Percentiles rank a stretch among this genome's conserved stretches.
These are phyloP conservation scores for Conticribra weissflogii DNA, from an alignment of 108 stramenopile genomes.

Conservation along the genomic window DNA sequence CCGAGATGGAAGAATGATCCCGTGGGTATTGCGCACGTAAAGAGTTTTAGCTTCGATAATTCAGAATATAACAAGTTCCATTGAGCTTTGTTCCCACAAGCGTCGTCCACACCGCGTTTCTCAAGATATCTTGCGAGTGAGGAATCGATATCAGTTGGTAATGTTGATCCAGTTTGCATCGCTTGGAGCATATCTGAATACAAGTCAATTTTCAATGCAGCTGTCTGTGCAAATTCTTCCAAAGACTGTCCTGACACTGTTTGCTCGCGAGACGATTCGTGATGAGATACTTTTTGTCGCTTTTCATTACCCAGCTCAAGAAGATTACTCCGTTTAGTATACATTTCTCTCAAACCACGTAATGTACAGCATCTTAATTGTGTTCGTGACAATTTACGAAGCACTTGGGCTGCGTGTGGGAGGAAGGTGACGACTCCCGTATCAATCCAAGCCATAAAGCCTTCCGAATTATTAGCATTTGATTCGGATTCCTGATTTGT, in stretches of 20 bases:
- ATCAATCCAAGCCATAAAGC: slow-evolving; percentile 75
- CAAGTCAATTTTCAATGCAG: slow-evolving; percentile 30
- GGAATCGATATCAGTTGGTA: not conserved
- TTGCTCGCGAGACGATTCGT: not conserved
- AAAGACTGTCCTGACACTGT: slow-evolving; percentile 13
- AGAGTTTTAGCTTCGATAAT: slow-evolving; percentile 47
- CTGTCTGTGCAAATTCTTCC: slow-evolving; percentile 41
- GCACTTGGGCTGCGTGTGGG: slow-evolving; percentile 52
- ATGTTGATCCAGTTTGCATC: slow-evolving; percentile 31
- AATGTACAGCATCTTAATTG: slow-evolving; percentile 49
- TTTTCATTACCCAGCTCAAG: slow-evolving; percentile 5
- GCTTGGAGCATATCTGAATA: slow-evolving; percentile 43
- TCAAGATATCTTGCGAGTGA: not conserved
- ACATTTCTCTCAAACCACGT: slow-evolving; percentile 44
- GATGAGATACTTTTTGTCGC: slow-evolving; percentile 1
- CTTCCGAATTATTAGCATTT: slow-evolving; percentile 15
- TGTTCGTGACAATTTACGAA: slow-evolving; percentile 44
- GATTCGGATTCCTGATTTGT: slow-evolving; percentile 5
- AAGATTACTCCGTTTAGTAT: slow-evolving; percentile 6
- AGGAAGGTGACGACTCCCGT: slow-evolving; percentile 75
- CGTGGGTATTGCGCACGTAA: slow-evolving; percentile 47
- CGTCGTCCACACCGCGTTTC: not conserved
- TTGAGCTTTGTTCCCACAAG: not conserved
- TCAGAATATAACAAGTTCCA: slow-evolving; percentile 17
- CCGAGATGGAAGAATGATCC: slow-evolving; percentile 80